A percentile compares a stretch with the other conserved stretches of the same genome.
These are phyloP conservation scores for Mortierella sp. DNA, from an alignment of 371 early-diverging fungal species.

Conservation along the genomic window DNA sequence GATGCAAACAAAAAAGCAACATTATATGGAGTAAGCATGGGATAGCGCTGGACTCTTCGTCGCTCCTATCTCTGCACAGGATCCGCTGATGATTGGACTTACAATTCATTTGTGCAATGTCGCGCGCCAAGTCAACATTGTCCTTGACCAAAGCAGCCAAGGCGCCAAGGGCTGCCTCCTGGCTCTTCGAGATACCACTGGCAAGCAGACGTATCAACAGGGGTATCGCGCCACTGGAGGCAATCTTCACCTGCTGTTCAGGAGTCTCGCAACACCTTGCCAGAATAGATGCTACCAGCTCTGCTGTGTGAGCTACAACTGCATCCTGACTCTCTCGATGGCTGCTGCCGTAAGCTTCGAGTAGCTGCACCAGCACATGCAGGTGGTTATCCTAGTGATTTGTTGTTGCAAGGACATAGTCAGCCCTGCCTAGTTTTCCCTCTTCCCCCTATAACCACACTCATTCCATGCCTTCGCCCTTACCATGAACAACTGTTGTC, in stretches of 20 bases:
- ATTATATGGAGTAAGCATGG: too few species aligned
- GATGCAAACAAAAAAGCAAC: slow-evolving; percentile 1
- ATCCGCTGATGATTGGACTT: slow-evolving; percentile 20
- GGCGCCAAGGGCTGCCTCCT: slow-evolving; percentile 86
- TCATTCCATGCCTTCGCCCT: too few species aligned
- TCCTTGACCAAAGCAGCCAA: slow-evolving; percentile 75
- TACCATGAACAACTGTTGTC: slow-evolving; percentile 71
- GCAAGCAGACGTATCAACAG: slow-evolving; percentile 69
- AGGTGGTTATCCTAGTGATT: slow-evolving; percentile 58
- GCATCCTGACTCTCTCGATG: slow-evolving; percentile 55
- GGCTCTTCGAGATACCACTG: slow-evolving; percentile 68
- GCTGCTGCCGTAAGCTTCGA: slow-evolving; percentile 42
- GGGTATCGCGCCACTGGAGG: slow-evolving; percentile 69
- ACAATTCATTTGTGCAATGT: slow-evolving; percentile 63
- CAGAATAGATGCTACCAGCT: slow-evolving; percentile 74
- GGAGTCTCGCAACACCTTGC: slow-evolving; percentile 73
- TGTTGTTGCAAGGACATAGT: too few species aligned
- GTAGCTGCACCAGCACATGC: slow-evolving; percentile 39
- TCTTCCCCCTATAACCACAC: too few species aligned
- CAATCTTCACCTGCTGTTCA: slow-evolving; percentile 71
- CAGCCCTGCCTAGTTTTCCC: too few species aligned
- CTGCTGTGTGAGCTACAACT: slow-evolving; percentile 70
- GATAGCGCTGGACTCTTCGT: too few species aligned
- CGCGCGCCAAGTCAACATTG: slow-evolving; percentile 66
- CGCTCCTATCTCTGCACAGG: too few species aligned